Evolutionary conservation across 345 rosid genomes (phyloP), one percentile per base, ranked within the genome.

Genomic region (Linum lewisii): DNA sequence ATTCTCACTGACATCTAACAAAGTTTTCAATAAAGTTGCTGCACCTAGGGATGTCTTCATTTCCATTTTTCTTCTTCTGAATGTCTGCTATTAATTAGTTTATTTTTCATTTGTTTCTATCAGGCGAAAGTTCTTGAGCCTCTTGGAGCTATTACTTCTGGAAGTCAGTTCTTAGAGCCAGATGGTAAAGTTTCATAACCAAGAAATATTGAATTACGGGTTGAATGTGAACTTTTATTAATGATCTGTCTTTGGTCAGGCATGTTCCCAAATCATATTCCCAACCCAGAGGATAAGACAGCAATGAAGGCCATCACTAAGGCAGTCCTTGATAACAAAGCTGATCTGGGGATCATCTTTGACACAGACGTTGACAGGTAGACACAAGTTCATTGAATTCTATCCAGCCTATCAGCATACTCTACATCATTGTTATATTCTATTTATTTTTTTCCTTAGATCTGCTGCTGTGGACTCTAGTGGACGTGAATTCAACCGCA

Each of bases 321-420:
- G 73, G 97, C 96, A 24, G 97, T 90, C 78, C 92, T 87, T 62
- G 75, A 80, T 62, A 93, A 84, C 77, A 90, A 85, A 69, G 95
- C 97, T 62, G 96, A 93, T 72, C 62, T 93, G 58, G 99, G 99
- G 56, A 93, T 93, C 76, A 93, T 90, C 74, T 93, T 93, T 77
- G 99, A 93, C 72, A 90, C 97, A 54, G 97, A 93, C 67, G 99
- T 93, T 62, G 99, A 87, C 78, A 85, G 97, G 99, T 93, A 67
- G 32, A 60, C 11, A 29, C 34, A 1, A 29, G 18, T 58, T 37
- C 16, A 21, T 62, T 25, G 2, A 69, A 44, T 21, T 22, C 18
- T 49, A n/a, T 47, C 20, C 10, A 34, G 18, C 13, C 59, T 42
- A 42, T 42, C 47, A 11, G 47, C 47, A 42, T 42, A 16, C 47